Conservation (phyloP, 257 asterid species). For the Anisodus tanguticus region DNA sequence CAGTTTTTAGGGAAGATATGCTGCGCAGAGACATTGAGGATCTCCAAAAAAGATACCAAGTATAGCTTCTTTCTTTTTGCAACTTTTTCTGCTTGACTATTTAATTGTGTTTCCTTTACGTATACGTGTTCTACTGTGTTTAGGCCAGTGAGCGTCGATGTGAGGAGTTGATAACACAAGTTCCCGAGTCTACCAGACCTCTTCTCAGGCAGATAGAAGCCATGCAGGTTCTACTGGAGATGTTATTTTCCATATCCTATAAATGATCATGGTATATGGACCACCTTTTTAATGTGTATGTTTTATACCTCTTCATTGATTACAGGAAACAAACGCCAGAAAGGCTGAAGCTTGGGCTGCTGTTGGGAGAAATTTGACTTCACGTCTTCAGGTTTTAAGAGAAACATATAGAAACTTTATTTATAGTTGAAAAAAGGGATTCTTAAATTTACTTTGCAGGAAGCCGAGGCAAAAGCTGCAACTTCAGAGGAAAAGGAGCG, state of each 20-base stretch:
- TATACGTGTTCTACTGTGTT: slow-evolving; percentile 28
- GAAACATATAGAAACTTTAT: slow-evolving; percentile 30
- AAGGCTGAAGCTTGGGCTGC: slow-evolving; percentile 98
- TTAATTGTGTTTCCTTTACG: slow-evolving; percentile 25
- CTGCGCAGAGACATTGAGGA: slow-evolving; percentile 93
- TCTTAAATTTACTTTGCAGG: slow-evolving; percentile 52
- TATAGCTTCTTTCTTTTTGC: slow-evolving; percentile 23
- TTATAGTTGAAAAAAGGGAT: slow-evolving; percentile 19
- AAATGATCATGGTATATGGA: slow-evolving; percentile 10
- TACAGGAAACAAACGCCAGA: slow-evolving; percentile 91
- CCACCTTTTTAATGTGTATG: slow-evolving; percentile 6
- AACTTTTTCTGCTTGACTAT: slow-evolving; percentile 10
- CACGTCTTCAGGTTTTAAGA: slow-evolving; percentile 87
- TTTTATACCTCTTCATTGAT: slow-evolving; percentile 35
- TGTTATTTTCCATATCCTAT: slow-evolving; percentile 21
- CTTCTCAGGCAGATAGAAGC: slow-evolving; percentile 99
- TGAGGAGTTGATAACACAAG: slow-evolving; percentile 95
- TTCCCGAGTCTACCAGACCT: slow-evolving; percentile 99
- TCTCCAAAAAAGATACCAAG: slow-evolving; percentile 96
- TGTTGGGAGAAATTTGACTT: slow-evolving; percentile 85
- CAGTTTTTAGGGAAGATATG: slow-evolving; percentile 92
- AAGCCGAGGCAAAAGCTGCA: slow-evolving; percentile 97
- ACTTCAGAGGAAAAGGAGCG: slow-evolving; percentile 95
- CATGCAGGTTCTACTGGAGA: slow-evolving; percentile 70
- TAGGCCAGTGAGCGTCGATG: slow-evolving; percentile 98